Evolutionary conservation across 805 yeast species (phyloP), one percentile per base, ranked within the genome.

Genomic region (Kodamaea kakaduensis): DNA sequence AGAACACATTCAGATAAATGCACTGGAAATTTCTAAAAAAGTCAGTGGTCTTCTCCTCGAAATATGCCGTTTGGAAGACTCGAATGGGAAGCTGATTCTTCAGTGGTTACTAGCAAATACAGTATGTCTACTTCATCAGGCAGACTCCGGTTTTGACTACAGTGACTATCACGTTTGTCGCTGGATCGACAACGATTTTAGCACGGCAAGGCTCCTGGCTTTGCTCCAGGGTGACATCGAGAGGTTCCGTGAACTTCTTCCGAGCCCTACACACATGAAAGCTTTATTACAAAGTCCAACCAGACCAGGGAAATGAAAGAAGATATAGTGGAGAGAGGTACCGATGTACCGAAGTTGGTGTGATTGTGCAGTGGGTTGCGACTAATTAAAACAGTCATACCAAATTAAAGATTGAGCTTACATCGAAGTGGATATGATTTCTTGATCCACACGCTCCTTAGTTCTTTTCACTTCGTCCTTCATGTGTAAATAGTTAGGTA

Each of bases 101-200:
- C 19, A 17, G 14, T 24, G 34, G 32, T 33, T 44, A 15, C 7
- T 31, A 12, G 23, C 23, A 17, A 25, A 6, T 25, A 13, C 16
- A n/a, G 16, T 25, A 18, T 14, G 35, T 25, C 21, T 21, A 15
- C 20, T 31, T 22, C 22, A 19, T 17, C 17, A 22, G 16, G n/a
- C n/a, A n/a, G n/a, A n/a, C n/a, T n/a, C n/a, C n/a, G n/a, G n/a
- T n/a, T n/a, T n/a, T n/a, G n/a, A n/a, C n/a, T n/a, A n/a, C n/a
- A n/a, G n/a, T n/a, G n/a, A n/a, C n/a, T 21, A 18, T 20, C 32
- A 34, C 13, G 21, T 34, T 13, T 15, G 37, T 22, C 20, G 25
- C 25, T 34, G 37, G 37, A 17, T 20, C 13, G 32, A 28, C 17
- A 23, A 29, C n/a, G 31, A 23, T 4, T 35, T 29, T 17, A 25